Evolutionary conservation across 1,139 yeast species (phyloP).

Genomic region (Saccharomyces pastorianus): DNA sequence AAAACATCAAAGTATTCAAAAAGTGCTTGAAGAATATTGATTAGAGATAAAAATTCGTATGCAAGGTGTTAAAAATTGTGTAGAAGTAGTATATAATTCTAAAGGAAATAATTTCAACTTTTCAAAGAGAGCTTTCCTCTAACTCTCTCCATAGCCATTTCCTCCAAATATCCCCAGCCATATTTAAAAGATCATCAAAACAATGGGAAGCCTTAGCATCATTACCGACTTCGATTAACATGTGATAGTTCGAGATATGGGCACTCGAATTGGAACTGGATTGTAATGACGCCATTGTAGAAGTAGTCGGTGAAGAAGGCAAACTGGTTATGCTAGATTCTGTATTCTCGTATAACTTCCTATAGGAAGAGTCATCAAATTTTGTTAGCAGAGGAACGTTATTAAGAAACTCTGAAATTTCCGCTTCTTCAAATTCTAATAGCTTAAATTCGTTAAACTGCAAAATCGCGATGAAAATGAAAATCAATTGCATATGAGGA

Average conservation of each 20-base stretch:
- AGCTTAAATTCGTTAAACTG: slow-evolving; percentile 73
- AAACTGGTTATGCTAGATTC: not conserved
- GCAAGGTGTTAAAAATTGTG: slow-evolving; percentile 30
- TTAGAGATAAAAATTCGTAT: not conserved
- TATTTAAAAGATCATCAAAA: slow-evolving; percentile 48
- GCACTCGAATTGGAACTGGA: slow-evolving; percentile 6
- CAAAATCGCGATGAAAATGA: slow-evolving; percentile 68
- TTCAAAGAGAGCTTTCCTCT: slow-evolving; percentile 35
- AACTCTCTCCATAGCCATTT: slow-evolving; percentile 74
- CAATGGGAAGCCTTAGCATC: slow-evolving; percentile 34
- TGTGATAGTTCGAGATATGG: slow-evolving; percentile 14
- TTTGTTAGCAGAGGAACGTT: slow-evolving; percentile 38
- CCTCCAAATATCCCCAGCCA: slow-evolving; percentile 85
- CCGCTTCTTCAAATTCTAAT: slow-evolving; percentile 83
- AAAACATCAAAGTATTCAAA: not conserved
- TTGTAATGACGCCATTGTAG: slow-evolving; percentile 6
- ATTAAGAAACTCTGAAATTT: slow-evolving; percentile 69
- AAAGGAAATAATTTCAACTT: not conserved
- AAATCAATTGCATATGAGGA: slow-evolving; percentile 71
- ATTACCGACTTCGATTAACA: slow-evolving; percentile 29
- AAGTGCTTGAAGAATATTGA: not conserved
- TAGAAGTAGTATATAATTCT: slow-evolving; percentile 35
- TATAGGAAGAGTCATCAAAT: slow-evolving; percentile 28
- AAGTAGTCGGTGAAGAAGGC: slow-evolving; percentile 3
- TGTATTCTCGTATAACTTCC: slow-evolving; percentile 19